These are phyloP conservation scores for Eucalyptus melliodora DNA, from an alignment of 345 rosid genomes.

Conservation along the genomic window DNA sequence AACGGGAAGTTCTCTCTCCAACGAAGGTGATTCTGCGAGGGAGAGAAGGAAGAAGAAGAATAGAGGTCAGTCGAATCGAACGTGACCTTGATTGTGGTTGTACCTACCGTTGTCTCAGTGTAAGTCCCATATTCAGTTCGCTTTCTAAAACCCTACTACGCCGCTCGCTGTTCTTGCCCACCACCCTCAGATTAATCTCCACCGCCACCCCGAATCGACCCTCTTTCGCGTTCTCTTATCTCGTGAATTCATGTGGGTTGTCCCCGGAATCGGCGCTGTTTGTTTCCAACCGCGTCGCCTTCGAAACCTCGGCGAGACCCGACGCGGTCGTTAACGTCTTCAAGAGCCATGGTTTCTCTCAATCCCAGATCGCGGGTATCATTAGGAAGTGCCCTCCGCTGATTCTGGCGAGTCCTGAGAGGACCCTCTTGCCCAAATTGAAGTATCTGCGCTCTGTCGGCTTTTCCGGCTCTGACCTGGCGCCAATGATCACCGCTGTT, in stretches of 20 bases:
- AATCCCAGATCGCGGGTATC: slow-evolving; percentile 1
- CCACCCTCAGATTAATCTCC: background rate
- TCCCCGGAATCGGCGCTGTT: background rate
- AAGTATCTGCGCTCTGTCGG: slow-evolving; percentile 18
- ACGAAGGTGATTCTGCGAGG: background rate
- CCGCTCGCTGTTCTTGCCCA: background rate
- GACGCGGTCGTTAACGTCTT: slow-evolving; percentile 1
- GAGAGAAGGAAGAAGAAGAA: background rate
- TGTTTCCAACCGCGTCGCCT: background rate
- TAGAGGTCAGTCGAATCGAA: background rate
- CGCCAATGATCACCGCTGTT: background rate
- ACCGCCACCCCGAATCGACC: background rate
- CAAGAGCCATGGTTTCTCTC: slow-evolving; percentile 5
- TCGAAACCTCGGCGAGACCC: background rate
- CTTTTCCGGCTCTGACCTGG: background rate
- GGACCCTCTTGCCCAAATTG: slow-evolving; percentile 18
- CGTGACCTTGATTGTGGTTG: background rate
- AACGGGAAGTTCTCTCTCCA: background rate
- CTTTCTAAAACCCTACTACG: background rate
- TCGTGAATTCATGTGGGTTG: background rate
- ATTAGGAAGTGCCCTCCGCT: background rate
- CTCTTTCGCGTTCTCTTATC: background rate
- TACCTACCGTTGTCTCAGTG: background rate
- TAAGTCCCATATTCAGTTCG: background rate
- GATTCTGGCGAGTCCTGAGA: background rate